Base-by-base conservation (phyloP, 257 asterid species). In the Knoxia roxburghii region DNA sequence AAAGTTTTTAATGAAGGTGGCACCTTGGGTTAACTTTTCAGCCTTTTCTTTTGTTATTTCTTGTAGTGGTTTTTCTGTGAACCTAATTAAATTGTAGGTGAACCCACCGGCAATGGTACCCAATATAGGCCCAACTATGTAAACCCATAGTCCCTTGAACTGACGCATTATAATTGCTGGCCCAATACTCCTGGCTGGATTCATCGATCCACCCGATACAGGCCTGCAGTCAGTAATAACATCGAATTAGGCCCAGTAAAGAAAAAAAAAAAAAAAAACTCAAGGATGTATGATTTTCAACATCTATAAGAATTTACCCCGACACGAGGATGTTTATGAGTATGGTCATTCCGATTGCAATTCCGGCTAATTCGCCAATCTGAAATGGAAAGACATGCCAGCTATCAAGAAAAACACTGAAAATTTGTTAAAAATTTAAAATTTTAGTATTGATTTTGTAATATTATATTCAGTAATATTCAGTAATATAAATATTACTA, bases 311-410 rank as follows among this genome's bases (percentile, higher is more conserved):
- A 53, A 30, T 39, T 17, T 50, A 87, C 91, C 95, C 92, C 2
- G 92, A 92, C 5, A 87, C 57, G 6, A 87, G 73, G 74, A 85
- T 83, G 37, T 78, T 75, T 14, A 85, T 45, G 9, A 85, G 77
- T 64, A 85, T 78, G 29, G 92, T 83, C 95, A 87, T 85, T 61
- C 95, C 90, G 62, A 87, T 77, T 5, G 95, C 95, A 61, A 83
- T 87, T 75, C 95, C 90, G 1, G 90, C 95, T 60, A 87, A 73
- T 71, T 85, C 95, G 75, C 92, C 95, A 29, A 83, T 75, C 92
- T 87, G 74, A 53, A 65, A 60, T 13, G 0, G 1, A 55, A 8
- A 50, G 9, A 37, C 6, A 37, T n/a, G n/a, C n/a, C n/a, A n/a
- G n/a, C n/a, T n/a, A n/a, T n/a, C n/a, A n/a, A n/a, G n/a, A n/a